A percentile compares a stretch with the other conserved stretches of the same genome.
phyloP scores from a whole-genome alignment of 1,139 yeast species.

The Saccharomycopsis phalli region DNA sequence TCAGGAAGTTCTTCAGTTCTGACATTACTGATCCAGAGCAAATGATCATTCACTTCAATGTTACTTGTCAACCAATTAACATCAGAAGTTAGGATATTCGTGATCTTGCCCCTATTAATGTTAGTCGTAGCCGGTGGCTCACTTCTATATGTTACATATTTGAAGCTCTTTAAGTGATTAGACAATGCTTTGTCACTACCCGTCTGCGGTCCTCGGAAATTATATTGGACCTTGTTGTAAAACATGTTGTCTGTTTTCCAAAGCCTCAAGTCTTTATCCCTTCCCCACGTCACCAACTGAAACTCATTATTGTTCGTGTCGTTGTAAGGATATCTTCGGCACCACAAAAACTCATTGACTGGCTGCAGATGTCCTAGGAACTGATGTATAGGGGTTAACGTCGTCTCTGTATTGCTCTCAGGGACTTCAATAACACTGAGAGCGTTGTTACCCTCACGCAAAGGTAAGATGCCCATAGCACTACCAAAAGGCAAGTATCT shows the following conservation, averaged over 20 bases:
- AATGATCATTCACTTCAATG: conserved; percentile 32
- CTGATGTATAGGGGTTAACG: conserved; percentile 45
- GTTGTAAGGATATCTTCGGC: conserved; percentile 42
- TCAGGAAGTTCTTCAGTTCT: conserved; percentile 8
- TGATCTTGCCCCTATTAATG: conserved; percentile 19
- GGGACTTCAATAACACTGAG: conserved; percentile 51
- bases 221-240: conserved; percentile 51
- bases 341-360: conserved; percentile 82
- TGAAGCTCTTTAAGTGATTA: conserved; percentile 29
- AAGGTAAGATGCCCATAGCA: conserved; percentile 89
- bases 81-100: conserved; percentile 23
- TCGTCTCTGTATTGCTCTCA: conserved; percentile 29
- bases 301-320: conserved; percentile 61
- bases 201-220: conserved; percentile 32
- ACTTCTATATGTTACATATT: conserved; percentile 40
- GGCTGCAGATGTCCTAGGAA: conserved; percentile 82
- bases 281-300: conserved; percentile 90
- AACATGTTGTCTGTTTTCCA: conserved; percentile 67
- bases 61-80: conserved; percentile 17
- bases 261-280: conserved; percentile 72
- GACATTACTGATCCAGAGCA: conserved; percentile 59
- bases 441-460: conserved; percentile 75
- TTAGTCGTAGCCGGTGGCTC: conserved; percentile 32
- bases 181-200: conserved; percentile 28
- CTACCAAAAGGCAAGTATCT: conserved; percentile 82